A percentile compares a stretch with the other conserved stretches of the same genome.
These are phyloP conservation scores for Arthrinium puccinioides DNA, from an alignment of 2,329 filamentous ascomycete species.

Conservation along the genomic window DNA sequence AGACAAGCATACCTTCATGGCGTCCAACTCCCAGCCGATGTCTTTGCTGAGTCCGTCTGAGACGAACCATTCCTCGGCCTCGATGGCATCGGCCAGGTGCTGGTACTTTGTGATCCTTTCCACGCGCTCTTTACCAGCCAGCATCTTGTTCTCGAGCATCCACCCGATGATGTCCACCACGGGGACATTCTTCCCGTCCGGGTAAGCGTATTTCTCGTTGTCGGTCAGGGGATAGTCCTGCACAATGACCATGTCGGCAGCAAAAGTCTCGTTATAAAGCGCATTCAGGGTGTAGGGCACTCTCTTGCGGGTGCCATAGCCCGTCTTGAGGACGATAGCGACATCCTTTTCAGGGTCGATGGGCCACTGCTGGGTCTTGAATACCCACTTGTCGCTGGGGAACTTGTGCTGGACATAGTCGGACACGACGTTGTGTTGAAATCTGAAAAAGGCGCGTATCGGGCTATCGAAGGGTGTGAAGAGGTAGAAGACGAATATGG, in stretches of 20 bases:
- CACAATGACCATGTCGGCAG: constrained; percentile 38
- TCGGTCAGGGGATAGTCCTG: constrained; percentile 38
- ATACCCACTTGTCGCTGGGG: constrained; percentile 34
- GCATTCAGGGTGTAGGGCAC: constrained; percentile 39
- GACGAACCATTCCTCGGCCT: constrained; percentile 23
- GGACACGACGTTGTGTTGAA: constrained; percentile 18
- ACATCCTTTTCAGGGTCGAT: constrained; percentile 39
- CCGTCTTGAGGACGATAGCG: constrained; percentile 47
- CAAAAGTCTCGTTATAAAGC: constrained; percentile 30
- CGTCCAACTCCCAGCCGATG: constrained; percentile 26
- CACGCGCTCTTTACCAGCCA: constrained; percentile 18
- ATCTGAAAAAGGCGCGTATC: constrained; percentile 20
- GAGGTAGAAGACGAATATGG: constrained; percentile 20
- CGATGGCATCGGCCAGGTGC: constrained; percentile 21
- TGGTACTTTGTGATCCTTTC: constrained; percentile 24
- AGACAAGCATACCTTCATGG: constrained; percentile 23
- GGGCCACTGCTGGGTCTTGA: constrained; percentile 28
- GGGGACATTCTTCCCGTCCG: constrained; percentile 19
- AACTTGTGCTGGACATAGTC: constrained; percentile 20
- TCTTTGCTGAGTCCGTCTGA: constrained; percentile 21
- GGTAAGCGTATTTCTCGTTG: constrained; percentile 14
- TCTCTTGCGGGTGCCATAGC: constrained; percentile 44
- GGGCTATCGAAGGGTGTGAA: constrained; percentile 20
- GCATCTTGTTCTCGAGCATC: constrained; percentile 20
- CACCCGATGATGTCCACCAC: constrained; percentile 24